phyloP scores from a whole-genome alignment of 2,329 filamentous ascomycete species.

The Diplodia corticola region DNA sequence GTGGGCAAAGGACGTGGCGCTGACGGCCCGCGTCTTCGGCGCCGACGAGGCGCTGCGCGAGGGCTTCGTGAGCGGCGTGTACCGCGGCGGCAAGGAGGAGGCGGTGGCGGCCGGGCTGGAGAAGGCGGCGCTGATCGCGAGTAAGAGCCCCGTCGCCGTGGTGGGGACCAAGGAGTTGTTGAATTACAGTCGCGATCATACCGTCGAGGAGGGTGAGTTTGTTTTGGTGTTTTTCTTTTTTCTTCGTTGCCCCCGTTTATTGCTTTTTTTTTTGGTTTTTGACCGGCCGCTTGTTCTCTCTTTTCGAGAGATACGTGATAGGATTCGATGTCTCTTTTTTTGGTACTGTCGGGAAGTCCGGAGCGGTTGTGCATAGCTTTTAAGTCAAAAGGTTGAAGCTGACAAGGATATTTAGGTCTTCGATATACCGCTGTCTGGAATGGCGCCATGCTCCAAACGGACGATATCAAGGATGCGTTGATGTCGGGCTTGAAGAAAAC shows the following conservation, averaged over 20 bases:
- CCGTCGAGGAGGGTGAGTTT: conserved; percentile 62
- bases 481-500: conserved; percentile 75
- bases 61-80: conserved; percentile 69
- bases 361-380: too few species aligned
- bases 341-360: too few species aligned
- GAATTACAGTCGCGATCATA: conserved; percentile 77
- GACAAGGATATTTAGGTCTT: conserved; percentile 48
- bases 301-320: too few species aligned
- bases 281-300: too few species aligned
- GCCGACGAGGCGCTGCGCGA: conserved; percentile 68
- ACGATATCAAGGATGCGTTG: conserved; percentile 73
- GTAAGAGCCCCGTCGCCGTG: conserved; percentile 85
- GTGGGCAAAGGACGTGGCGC: conserved; percentile 78
- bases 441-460: conserved; percentile 74
- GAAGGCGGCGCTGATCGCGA: conserved; percentile 65
- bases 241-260: background rate
- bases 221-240: background rate
- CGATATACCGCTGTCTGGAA: conserved; percentile 90
- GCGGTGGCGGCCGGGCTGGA: conserved; percentile 64
- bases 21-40: conserved; percentile 69
- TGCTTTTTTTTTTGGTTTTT: background rate
- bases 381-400: background rate
- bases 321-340: too few species aligned
- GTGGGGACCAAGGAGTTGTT: conserved; percentile 85
- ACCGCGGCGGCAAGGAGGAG: conserved; percentile 58